phyloP scores from a whole-genome alignment of 2,329 filamentous ascomycete genomes.

The Boeremia exigua region DNA sequence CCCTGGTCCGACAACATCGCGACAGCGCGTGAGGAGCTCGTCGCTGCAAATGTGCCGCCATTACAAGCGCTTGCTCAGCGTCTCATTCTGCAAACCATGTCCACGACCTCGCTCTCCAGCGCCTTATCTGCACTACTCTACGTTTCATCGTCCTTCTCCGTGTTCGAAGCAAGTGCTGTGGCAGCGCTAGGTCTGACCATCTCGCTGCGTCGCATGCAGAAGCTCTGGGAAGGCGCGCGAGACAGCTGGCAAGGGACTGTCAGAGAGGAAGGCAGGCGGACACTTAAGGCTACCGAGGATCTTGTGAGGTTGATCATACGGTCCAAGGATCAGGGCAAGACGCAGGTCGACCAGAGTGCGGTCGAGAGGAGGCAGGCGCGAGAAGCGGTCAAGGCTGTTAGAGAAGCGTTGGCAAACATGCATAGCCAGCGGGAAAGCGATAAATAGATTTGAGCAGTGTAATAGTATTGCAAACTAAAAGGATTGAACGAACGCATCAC shows the following conservation, averaged over 20 bases:
- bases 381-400: constrained; percentile 55
- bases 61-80: constrained; percentile 55
- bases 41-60: constrained; percentile 50
- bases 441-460: background rate
- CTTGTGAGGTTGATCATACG: constrained; percentile 55
- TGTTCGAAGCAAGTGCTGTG: constrained; percentile 65
- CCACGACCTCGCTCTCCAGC: constrained; percentile 66
- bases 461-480: background rate
- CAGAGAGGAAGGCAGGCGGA: constrained; percentile 63
- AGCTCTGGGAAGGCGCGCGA: constrained; percentile 62
- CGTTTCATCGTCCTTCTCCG: constrained; percentile 58
- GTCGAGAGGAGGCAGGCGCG: constrained; percentile 49
- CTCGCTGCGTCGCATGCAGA: constrained; percentile 64
- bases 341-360: constrained; percentile 42
- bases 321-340: constrained; percentile 48
- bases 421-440: constrained; percentile 18
- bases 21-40: constrained; percentile 64
- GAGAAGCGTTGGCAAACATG: constrained; percentile 52
- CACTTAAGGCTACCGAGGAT: constrained; percentile 61
- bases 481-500: background rate
- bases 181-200: constrained; percentile 65
- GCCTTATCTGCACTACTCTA: constrained; percentile 64
- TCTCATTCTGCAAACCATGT: constrained; percentile 73
- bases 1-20: constrained; percentile 80
- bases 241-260: constrained; percentile 59